Percentiles rank a stretch among this genome's conserved stretches.
These are phyloP conservation scores for Globisporangium echinulatum DNA, from an alignment of 352 stramenopile species.

Conservation along the genomic window DNA sequence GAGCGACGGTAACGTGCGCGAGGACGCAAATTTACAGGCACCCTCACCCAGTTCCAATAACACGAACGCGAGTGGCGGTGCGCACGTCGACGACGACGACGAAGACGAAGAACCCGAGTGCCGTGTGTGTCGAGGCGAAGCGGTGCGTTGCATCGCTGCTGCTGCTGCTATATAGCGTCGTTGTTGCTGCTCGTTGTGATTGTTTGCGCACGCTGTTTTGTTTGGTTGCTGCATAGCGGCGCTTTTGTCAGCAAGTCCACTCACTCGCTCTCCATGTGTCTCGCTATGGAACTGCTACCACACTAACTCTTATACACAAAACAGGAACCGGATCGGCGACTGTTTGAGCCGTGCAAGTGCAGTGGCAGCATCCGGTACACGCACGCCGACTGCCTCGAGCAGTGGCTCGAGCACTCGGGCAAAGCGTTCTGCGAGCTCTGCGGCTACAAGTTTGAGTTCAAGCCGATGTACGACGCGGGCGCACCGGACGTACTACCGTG, in stretches of 20 bases:
- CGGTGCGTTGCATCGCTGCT: constrained; percentile 29
- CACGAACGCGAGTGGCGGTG: neutral
- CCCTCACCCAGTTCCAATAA: neutral
- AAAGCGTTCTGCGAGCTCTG: constrained; percentile 93
- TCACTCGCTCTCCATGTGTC: too few species aligned
- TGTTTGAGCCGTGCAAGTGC: constrained; percentile 91
- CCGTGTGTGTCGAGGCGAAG: constrained; percentile 90
- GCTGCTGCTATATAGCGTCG: too few species aligned
- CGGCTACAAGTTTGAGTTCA: constrained; percentile 90
- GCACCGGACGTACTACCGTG: constrained; percentile 85
- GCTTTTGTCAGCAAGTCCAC: neutral
- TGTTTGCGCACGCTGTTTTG: neutral
- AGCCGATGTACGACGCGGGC: constrained; percentile 84
- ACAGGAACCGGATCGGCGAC: constrained; percentile 57
- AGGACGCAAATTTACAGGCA: neutral
- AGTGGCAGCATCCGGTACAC: constrained; percentile 92
- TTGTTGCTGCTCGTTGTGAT: neutral
- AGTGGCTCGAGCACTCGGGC: constrained; percentile 90
- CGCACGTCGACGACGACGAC: constrained; percentile 14
- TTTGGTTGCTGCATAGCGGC: neutral
- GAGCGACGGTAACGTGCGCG: neutral
- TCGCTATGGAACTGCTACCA: too few species aligned
- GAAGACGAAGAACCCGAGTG: constrained; percentile 89
- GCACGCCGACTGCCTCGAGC: constrained; percentile 92
- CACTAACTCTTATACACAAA: neutral